Evolutionary conservation across 2,329 filamentous ascomycete genomes (phyloP), one percentile per base, ranked within the genome.

Genomic region (Aspergillaceae sp.): DNA sequence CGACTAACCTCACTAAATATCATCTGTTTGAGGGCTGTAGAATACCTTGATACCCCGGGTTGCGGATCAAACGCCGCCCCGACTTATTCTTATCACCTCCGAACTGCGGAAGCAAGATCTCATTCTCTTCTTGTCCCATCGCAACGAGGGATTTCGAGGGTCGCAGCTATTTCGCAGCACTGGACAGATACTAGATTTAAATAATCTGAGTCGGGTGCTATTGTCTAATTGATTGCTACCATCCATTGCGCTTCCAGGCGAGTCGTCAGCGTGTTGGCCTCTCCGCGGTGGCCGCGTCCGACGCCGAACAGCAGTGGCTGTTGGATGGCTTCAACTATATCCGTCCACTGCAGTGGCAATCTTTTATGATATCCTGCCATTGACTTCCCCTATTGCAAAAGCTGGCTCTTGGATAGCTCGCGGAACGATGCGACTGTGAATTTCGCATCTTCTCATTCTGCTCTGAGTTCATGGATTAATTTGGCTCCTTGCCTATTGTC

Each of bases 31-130:
- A 19, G 19, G 19, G 19, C 34, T 36, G n/a, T 11, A 36, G n/a
- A 36, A 36, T 7, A 36, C 26, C 34, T 36, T n/a, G 26, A n/a
- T 36, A 36, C 26, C 34, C 34, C n/a, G 40, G 2, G 27, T 28
- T 19, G 19, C 29, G 41, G 41, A 56, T 56, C 54, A 56, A 56
- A 51, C 52, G 47, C 48, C 51, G 43, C 51, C 49, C 54, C 55
- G 55, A 49, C 32, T 48, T 9, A 6, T 9, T 48, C 54, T 57
- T 56, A 52, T 56, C 55, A 50, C 51, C 42, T 41, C 41, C 44
- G 51, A 48, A 47, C 51, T 44, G 49, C 49, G 46, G 46, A 32
- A 32, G 30, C 6, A 32, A 32, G 46, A 51, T 48, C 48, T 45
- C 50, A 19, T 19, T 46, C 40, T 51, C 47, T 51, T 42, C 48